Percentiles rank a stretch among this genome's conserved stretches.
Evolutionary conservation across 345 rosid species (phyloP).

Genomic region (Bruguiera sexangula): DNA sequence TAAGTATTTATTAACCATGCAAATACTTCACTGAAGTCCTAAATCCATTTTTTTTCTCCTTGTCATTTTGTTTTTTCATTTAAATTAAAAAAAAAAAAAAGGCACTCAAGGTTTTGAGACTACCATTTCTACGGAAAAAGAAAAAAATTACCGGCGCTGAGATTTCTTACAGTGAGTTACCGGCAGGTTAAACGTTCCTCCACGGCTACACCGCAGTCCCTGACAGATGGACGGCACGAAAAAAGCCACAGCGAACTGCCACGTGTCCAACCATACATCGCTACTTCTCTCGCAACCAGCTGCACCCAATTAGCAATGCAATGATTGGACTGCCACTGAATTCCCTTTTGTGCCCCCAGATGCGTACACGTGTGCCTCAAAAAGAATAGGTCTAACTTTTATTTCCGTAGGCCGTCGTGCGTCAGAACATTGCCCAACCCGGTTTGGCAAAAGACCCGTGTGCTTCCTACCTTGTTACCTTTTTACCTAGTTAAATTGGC

Average conservation of each 20-base stretch:
- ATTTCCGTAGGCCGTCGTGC: conserved; percentile 8
- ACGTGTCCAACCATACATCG: conserved; percentile 20
- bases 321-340: conserved; percentile 27
- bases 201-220: not conserved
- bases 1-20: no score
- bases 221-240: not conserved
- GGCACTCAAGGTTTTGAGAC: no score
- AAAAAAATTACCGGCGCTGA: no score
- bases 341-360: conserved; percentile 16
- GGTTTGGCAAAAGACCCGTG: conserved; percentile 6
- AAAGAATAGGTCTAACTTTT: not conserved
- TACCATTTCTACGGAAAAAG: no score
- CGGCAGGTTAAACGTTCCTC: not conserved
- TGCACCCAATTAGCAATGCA: conserved; percentile 15
- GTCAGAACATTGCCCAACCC: conserved; percentile 11
- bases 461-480: not conserved
- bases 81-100: no score
- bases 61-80: no score
- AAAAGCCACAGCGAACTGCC: conserved; percentile 24
- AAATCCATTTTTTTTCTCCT: no score
- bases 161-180: not conserved
- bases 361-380: conserved; percentile 16
- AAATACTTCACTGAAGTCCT: no score
- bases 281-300: conserved; percentile 2
- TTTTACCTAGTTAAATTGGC: not conserved